Evolutionary conservation across 352 stramenopile genomes (phyloP), one percentile per base, ranked within the genome.

Genomic region (Phytophthora hybrid): DNA sequence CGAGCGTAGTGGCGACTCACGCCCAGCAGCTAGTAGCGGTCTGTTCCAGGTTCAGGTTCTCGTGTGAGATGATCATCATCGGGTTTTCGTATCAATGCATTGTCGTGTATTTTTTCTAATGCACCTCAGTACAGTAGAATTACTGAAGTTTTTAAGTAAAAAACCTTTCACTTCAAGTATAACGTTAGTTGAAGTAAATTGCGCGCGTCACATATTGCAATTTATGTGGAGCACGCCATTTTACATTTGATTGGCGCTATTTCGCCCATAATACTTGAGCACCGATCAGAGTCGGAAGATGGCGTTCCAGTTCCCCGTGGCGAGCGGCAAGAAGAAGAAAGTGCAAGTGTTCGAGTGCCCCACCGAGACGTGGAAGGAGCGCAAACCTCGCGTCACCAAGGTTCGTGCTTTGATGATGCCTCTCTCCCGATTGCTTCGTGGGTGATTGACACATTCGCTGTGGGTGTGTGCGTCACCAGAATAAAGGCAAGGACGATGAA

Each of bases 321-420:
- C 87, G 29, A 90, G 76, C 55, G 83, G 84, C 73, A 88, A 93
- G 76, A 92, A 92, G 82, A 93, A 91, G 76, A 56, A 73, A 58
- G 86, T 96, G 63, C 73, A 94, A 55, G 86, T 94, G 31, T 94
- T 94, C 47, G 81, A 89, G 70, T 94, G 89, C 63, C 88, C 88
- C 14, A 70, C 82, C 10, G 86, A 93, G 77, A 79, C 86, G 34
- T 94, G 88, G 88, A 94, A 94, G 60, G 65, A 79, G 71, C 74
- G 76, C 26, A 83, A 81, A 41, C 72, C 73, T 4, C 63, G 68
- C 7, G 18, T 52, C 1, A 32, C 67, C n/a, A 81, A 76, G 49
- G 81, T 89, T 69, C 29, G 73, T 72, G 23, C 23, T 54, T 2
- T 7, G 32, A 49, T 37, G 19, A 4, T 16, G 54, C 10, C 29